These are phyloP conservation scores for Lyophyllum shimeji DNA, from an alignment of 768 basidiomycete genomes.

Conservation along the genomic window DNA sequence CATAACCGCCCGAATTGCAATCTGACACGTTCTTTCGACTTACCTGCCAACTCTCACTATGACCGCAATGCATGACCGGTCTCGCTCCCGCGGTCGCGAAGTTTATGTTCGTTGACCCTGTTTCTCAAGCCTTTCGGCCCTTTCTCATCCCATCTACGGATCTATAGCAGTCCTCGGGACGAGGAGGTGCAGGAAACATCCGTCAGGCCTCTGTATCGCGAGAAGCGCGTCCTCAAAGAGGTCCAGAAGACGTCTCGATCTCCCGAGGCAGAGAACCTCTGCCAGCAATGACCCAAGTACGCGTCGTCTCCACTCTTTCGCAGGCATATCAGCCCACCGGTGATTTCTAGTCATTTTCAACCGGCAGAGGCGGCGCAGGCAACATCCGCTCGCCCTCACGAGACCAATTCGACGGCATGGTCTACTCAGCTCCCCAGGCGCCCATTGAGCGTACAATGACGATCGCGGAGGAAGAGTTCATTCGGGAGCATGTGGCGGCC, in stretches of 20 bases:
- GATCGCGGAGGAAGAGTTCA: slow-evolving; percentile 37
- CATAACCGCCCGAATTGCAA: neutral
- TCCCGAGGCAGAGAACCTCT: slow-evolving; percentile 63
- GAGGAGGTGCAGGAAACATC: slow-evolving; percentile 73
- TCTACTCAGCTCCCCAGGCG: neutral
- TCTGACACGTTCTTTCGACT: neutral
- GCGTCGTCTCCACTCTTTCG: slow-evolving; percentile 12
- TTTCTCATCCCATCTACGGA: neutral
- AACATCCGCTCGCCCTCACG: slow-evolving; percentile 83
- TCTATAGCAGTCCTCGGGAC: slow-evolving; percentile 55
- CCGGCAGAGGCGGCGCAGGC: slow-evolving; percentile 83
- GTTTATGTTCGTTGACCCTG: slow-evolving; percentile 43
- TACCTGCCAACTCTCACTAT: neutral
- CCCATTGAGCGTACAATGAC: neutral
- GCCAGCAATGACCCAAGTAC: slow-evolving; percentile 34
- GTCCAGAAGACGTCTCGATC: slow-evolving; percentile 50
- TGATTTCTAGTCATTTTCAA: slow-evolving; percentile 41
- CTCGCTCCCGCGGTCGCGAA: slow-evolving; percentile 59
- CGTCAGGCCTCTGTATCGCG: slow-evolving; percentile 48
- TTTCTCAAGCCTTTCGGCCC: slow-evolving; percentile 1
- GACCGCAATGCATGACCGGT: slow-evolving; percentile 34
- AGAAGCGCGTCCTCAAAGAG: slow-evolving; percentile 28
- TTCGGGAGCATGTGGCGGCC: slow-evolving; percentile 32
- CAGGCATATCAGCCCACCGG: neutral
- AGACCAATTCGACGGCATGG: slow-evolving; percentile 23